Evolutionary conservation across 2,329 filamentous ascomycete genomes (phyloP).

Genomic region (Beauveria sp.): DNA sequence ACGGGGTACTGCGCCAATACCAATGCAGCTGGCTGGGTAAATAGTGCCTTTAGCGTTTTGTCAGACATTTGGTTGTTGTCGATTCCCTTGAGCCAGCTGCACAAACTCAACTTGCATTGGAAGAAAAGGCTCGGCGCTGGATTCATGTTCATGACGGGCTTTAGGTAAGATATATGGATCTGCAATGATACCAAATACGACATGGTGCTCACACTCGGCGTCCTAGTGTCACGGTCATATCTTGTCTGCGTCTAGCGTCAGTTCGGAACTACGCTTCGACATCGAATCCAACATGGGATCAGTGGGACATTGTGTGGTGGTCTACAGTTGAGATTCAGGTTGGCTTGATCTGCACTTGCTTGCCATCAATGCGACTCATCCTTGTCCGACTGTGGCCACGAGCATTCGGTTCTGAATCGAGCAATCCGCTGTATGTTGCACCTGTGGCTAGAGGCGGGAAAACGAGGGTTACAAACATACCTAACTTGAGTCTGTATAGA

Average conservation of each 20-base stretch:
- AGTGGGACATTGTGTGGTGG: slow-evolving; percentile 22
- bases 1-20: slow-evolving; percentile 38
- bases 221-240: slow-evolving; percentile 23
- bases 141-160: slow-evolving; percentile 37
- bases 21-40: slow-evolving; percentile 38
- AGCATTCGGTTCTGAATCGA: background rate
- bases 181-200: too few species aligned
- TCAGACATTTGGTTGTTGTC: slow-evolving; percentile 40
- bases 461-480: background rate
- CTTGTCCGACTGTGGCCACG: slow-evolving; percentile 12
- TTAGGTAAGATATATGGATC: slow-evolving; percentile 20
- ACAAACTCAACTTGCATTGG: slow-evolving; percentile 29
- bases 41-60: slow-evolving; percentile 37
- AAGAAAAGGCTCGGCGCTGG: slow-evolving; percentile 36
- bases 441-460: too few species aligned
- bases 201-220: too few species aligned
- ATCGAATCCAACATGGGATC: slow-evolving; percentile 23
- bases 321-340: slow-evolving; percentile 26
- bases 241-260: slow-evolving; percentile 23
- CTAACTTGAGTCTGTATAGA: background rate
- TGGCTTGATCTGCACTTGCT: slow-evolving; percentile 26
- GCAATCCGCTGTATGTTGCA: background rate
- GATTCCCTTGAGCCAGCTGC: slow-evolving; percentile 35
- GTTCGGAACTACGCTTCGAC: slow-evolving; percentile 21
- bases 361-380: slow-evolving; percentile 23